Conservation (phyloP, 129 eudicot species). For the Lactuca sativa region DNA sequence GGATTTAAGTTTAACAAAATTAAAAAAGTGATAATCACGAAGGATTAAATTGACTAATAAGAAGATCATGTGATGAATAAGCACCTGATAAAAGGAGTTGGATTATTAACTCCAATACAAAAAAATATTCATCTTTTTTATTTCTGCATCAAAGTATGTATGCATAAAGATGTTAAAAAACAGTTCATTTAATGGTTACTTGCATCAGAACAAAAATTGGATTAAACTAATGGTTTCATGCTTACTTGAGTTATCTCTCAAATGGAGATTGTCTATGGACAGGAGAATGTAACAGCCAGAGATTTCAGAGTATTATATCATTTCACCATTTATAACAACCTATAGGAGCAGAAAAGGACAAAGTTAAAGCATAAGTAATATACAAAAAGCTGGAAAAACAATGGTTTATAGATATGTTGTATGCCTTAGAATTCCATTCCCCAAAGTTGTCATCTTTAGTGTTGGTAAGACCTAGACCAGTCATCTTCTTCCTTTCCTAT, state of each 20-base stretch:
- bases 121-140: conserved; percentile 69
- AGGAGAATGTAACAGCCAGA: conserved; percentile 75
- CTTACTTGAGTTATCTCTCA: conserved; percentile 82
- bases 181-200: neutral
- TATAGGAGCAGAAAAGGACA: conserved; percentile 10
- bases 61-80: neutral
- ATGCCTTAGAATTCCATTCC: conserved; percentile 87
- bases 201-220: neutral
- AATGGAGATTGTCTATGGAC: conserved; percentile 84
- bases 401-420: neutral
- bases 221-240: neutral
- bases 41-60: neutral
- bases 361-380: neutral
- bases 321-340: conserved; percentile 73
- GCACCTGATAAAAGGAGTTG: conserved; percentile 83
- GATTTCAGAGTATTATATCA: conserved; percentile 81
- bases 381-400: neutral
- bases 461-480: conserved; percentile 60
- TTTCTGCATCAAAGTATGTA: conserved; percentile 74
- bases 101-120: conserved; percentile 85
- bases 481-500: conserved; percentile 31
- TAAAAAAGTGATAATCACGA: neutral
- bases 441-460: conserved; percentile 81
- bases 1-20: neutral
- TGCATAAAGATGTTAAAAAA: conserved; percentile 26